Base-by-base conservation (phyloP, 2,329 filamentous ascomycete species). In the Thelonectria discophora region DNA sequence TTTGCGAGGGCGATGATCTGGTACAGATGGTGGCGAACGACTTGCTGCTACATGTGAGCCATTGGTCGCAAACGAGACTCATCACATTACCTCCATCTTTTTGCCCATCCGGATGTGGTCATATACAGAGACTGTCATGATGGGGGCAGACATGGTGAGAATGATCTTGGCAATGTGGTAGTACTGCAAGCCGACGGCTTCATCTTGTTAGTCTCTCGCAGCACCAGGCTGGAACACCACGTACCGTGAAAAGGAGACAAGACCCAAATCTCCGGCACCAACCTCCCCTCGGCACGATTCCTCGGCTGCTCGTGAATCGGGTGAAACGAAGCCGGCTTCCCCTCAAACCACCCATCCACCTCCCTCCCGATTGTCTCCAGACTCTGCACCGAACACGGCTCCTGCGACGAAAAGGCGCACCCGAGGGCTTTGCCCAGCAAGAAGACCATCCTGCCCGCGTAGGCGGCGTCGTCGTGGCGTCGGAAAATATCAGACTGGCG, bases 121-220 rank as follows among this genome's bases (percentile, higher is more conserved):
- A 17, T 64, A 64, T 5, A 64, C 62, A 3, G 62, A 61, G 5
- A 50, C 45, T 12, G 62, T 50, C n/a, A 45, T 17, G 3, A 61
- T 20, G 3, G 62, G 62, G 1, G 62, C 58, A 2, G 62, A 60
- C 49, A 64, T 61, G 37, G 54, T 49, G 21, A 64, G 45, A 17
- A 61, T 52, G 21, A 64, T 64, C 9, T 58, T 60, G n/a, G 62
- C 54, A 42, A 64, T 64, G 34, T 64, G 62, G 37, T 64, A 64
- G n/a, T 64, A 64, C 40, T 64, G 62, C 15, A 64, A 32, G 5
- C 62, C 62, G 20, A 64, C 54, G 9, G 62, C 62, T 64, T 13
- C 3, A 34, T 18, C 7, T 17, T 18, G 55, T 58, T 30, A 62
- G 55, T 17, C 34, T 18, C 13, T 7, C 2, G 27, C 39, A n/a